Conservation (phyloP, 2,329 filamentous ascomycete species). For the Graphium sp. region DNA sequence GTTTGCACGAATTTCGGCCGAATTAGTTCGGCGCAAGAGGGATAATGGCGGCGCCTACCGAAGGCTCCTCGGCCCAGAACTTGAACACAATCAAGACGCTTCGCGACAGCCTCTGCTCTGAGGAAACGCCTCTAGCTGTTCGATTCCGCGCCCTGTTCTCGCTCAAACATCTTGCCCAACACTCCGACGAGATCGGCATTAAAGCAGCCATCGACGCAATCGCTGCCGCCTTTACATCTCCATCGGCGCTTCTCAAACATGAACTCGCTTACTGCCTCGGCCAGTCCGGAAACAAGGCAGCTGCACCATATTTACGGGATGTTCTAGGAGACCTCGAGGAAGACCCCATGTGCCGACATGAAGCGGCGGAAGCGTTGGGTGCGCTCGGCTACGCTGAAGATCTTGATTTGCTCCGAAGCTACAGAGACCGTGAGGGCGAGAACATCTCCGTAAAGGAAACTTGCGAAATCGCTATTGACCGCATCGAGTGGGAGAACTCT, state of each 20-base stretch:
- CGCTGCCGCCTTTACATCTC: conserved; percentile 68
- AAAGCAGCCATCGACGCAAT: conserved; percentile 57
- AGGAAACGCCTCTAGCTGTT: conserved; percentile 65
- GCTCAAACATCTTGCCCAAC: conserved; percentile 77
- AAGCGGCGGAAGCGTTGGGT: conserved; percentile 87
- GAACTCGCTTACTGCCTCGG: conserved; percentile 95
- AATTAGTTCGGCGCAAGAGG: too few species aligned
- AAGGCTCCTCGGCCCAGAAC: conserved; percentile 5
- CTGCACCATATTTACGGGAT: conserved; percentile 53
- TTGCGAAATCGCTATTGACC: conserved; percentile 88
- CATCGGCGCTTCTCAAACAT: conserved; percentile 85
- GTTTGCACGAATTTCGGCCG: too few species aligned
- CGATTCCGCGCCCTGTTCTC: conserved; percentile 97
- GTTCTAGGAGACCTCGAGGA: conserved; percentile 68
- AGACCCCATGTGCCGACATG: conserved; percentile 89
- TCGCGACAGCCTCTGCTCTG: conserved; percentile 62
- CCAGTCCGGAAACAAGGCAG: conserved; percentile 65
- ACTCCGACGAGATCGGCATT: conserved; percentile 38
- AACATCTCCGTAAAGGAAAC: conserved; percentile 78
- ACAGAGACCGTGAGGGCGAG: conserved; percentile 62
- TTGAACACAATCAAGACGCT: conserved; percentile 40
- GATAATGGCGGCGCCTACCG: too few species aligned
- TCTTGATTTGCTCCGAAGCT: conserved; percentile 53
- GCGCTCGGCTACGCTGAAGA: conserved; percentile 65
- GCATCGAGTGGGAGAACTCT: conserved; percentile 85